Evolutionary conservation across 495 filamentous ascomycete genomes (phyloP).

Genomic region (Aspergillus saccharolyticus): DNA sequence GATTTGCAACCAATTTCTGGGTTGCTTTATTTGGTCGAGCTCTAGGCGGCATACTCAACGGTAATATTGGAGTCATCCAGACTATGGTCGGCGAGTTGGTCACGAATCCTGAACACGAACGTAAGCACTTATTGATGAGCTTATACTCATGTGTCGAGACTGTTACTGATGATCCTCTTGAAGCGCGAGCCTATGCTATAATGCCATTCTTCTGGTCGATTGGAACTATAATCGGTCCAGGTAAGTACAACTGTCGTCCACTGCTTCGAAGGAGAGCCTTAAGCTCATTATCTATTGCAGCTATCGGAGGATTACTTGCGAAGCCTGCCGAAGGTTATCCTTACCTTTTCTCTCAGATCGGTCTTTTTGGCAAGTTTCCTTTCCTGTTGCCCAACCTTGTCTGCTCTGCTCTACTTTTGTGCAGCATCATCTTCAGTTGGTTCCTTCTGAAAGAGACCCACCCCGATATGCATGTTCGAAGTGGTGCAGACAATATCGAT

Average conservation of each 20-base stretch:
- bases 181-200: slow-evolving; percentile 73
- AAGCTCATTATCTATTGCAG: slow-evolving; percentile 23
- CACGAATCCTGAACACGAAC: slow-evolving; percentile 73
- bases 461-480: slow-evolving; percentile 66
- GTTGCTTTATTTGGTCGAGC: slow-evolving; percentile 66
- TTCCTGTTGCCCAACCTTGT: slow-evolving; percentile 78
- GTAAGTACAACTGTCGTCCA: slow-evolving; percentile 22
- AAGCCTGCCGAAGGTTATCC: slow-evolving; percentile 68
- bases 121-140: slow-evolving; percentile 43
- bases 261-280: slow-evolving; percentile 8
- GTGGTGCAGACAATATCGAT: slow-evolving; percentile 40
- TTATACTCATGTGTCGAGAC: neutral
- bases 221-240: slow-evolving; percentile 76
- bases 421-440: slow-evolving; percentile 70
- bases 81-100: slow-evolving; percentile 89
- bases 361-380: slow-evolving; percentile 70
- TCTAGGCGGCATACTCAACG: slow-evolving; percentile 78
- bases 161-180: slow-evolving; percentile 9
- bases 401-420: slow-evolving; percentile 63
- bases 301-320: slow-evolving; percentile 74
- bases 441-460: slow-evolving; percentile 75
- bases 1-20: slow-evolving; percentile 77
- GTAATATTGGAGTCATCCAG: slow-evolving; percentile 84
- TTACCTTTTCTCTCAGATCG: slow-evolving; percentile 53
- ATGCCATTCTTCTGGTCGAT: slow-evolving; percentile 89